Percentiles rank a stretch among this genome's conserved stretches.
phyloP scores from a whole-genome alignment of 257 asterid species.

The Ligustrum vulgare region DNA sequence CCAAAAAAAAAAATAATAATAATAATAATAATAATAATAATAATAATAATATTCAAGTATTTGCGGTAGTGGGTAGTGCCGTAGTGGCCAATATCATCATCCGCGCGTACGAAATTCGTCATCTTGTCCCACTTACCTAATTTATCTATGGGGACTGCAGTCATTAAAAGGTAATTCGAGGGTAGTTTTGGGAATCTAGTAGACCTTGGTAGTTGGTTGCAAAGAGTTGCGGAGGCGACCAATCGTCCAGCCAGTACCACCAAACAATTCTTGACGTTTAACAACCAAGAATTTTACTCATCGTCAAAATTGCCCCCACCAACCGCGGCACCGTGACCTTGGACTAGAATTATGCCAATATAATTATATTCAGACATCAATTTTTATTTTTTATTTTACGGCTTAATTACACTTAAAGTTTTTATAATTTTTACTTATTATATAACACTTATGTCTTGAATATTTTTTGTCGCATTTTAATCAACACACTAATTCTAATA shows the following conservation, averaged over 20 bases:
- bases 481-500: too few species aligned
- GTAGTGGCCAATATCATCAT: neutral
- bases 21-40: too few species aligned
- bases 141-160: constrained; percentile 7
- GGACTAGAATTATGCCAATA: too few species aligned
- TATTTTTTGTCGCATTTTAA: too few species aligned
- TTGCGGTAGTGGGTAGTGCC: neutral
- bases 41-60: too few species aligned
- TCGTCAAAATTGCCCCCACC: neutral
- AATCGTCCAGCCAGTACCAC: constrained; percentile 15
- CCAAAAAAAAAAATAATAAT: too few species aligned
- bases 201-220: neutral
- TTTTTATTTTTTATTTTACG: neutral
- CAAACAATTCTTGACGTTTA: constrained; percentile 21
- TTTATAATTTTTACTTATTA: too few species aligned
- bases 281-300: neutral
- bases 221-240: constrained; percentile 1
- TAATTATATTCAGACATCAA: too few species aligned
- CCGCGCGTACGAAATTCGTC: neutral
- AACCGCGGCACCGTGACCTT: neutral
- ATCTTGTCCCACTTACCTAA: constrained; percentile 23
- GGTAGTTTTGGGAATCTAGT: neutral
- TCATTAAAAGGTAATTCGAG: neutral
- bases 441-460: too few species aligned
- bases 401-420: neutral